Percentiles rank a stretch among this genome's conserved stretches.
These are phyloP conservation scores for Mycogone perniciosa DNA, from an alignment of 2,329 filamentous ascomycete genomes.

Conservation along the genomic window DNA sequence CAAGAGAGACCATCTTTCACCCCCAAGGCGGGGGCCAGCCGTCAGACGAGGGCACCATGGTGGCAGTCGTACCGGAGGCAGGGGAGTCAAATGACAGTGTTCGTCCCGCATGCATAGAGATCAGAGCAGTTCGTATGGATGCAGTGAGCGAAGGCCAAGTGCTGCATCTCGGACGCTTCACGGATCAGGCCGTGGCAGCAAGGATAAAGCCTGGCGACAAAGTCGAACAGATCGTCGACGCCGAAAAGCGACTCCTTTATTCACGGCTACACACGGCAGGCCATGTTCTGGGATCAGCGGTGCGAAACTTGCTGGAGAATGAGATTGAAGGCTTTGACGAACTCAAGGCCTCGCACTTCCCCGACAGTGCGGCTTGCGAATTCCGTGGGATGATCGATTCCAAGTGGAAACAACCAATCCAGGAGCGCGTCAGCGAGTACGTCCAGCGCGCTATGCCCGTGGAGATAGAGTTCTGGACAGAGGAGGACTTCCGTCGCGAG, in stretches of 20 bases:
- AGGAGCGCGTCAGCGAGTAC: conserved; percentile 53
- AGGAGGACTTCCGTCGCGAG: conserved; percentile 50
- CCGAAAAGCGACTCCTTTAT: conserved; percentile 53
- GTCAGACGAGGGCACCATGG: conserved; percentile 57
- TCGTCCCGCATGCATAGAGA: conserved; percentile 31
- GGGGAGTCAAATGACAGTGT: background rate
- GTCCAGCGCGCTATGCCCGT: conserved; percentile 51
- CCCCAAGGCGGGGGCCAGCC: conserved; percentile 71
- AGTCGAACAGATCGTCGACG: conserved; percentile 54
- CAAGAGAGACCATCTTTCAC: conserved; percentile 65
- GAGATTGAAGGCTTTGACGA: conserved; percentile 53
- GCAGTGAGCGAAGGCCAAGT: conserved; percentile 46
- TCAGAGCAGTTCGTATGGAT: conserved; percentile 52
- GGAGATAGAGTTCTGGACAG: conserved; percentile 59
- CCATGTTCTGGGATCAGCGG: conserved; percentile 63
- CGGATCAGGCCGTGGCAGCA: conserved; percentile 11
- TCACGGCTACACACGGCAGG: conserved; percentile 68
- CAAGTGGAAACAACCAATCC: conserved; percentile 56
- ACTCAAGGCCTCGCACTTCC: conserved; percentile 66
- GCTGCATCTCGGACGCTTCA: conserved; percentile 59
- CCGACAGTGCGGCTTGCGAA: conserved; percentile 60
- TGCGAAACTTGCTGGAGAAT: conserved; percentile 50
- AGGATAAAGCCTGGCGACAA: conserved; percentile 27
- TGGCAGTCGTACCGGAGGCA: conserved; percentile 40
- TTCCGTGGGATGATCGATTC: conserved; percentile 62